phyloP scores from a whole-genome alignment of 192 early-diverging fungal genomes.

The Helicostylum pulchrum region DNA sequence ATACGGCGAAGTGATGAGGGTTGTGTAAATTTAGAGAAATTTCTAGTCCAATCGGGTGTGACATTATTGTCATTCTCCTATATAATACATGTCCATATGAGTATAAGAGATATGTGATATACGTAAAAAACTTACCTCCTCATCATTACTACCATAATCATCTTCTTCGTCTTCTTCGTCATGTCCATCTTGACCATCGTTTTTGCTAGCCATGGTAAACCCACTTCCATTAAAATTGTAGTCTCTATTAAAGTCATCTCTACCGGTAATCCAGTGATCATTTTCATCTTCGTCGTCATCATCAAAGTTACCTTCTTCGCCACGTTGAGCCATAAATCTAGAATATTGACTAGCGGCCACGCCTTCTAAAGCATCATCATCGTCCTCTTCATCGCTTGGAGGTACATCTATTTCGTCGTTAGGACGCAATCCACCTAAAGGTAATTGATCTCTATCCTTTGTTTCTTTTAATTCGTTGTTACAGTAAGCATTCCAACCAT shows the following conservation, averaged over 20 bases:
- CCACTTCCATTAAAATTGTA: slow-evolving; percentile 1
- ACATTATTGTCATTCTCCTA: slow-evolving; percentile 9
- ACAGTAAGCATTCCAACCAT: slow-evolving; percentile 55
- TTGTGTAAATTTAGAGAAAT: slow-evolving; percentile 14
- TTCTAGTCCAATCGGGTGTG: slow-evolving; percentile 23
- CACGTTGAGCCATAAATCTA: slow-evolving; percentile 16
- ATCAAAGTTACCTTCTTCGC: not conserved
- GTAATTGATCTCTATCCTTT: slow-evolving; percentile 32
- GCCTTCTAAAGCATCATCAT: slow-evolving; percentile 19
- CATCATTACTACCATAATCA: slow-evolving; percentile 16
- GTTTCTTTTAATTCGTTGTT: slow-evolving; percentile 15
- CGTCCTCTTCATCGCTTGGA: slow-evolving; percentile 23
- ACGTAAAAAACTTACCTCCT: slow-evolving; percentile 2
- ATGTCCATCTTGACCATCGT: slow-evolving; percentile 6
- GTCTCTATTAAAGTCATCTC: not conserved
- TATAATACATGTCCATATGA: slow-evolving; percentile 2
- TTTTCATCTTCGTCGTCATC: slow-evolving; percentile 30
- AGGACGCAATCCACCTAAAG: slow-evolving; percentile 51
- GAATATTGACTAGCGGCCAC: slow-evolving; percentile 18
- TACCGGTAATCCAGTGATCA: slow-evolving; percentile 25
- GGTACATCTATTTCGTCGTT: slow-evolving; percentile 36
- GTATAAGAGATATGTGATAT: not conserved
- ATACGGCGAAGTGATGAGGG: slow-evolving; percentile 6
- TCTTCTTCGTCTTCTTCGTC: slow-evolving; percentile 12
- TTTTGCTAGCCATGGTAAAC: slow-evolving; percentile 2